Base-by-base conservation (phyloP, 73 alveolate species). In the Tetrahymena elliotti region DNA sequence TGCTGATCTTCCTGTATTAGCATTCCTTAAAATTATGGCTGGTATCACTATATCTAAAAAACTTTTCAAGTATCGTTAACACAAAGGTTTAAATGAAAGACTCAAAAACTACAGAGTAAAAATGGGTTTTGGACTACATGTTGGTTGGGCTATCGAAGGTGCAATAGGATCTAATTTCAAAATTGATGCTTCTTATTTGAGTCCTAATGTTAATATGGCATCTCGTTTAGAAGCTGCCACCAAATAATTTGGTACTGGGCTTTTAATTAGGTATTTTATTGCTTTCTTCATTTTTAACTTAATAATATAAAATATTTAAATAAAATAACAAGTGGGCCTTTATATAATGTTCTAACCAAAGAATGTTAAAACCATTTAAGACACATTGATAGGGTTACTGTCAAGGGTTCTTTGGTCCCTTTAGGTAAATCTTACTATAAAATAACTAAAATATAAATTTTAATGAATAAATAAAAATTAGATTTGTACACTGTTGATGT, bases 111-210 rank as follows among this genome's bases (percentile, higher is more conserved):
- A 98, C 94, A 93, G 98, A 33, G 98, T 98, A 35, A 98, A 97
- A 96, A 97, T 98, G 97, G 99, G 99, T 13, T 98, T 98, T 93
- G 99, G 99, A 20, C 96, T 98, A 35, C 99, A 98, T 95, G 96
- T 97, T 47, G 99, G 99, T 13, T 98, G 99, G 99, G 98, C 99
- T 18, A 98, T 98, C 38, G 99, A 98, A 98, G 99, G 99, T 13
- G 99, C 99, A 18, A 98, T 98, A 1, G 99, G 99, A 11, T 96
- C 99, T 27, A 95, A 94, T 52, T 98, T 96, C 96, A 98, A 98
- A 95, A 98, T 98, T 54, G 99, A 98, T 97, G 99, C 99, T 6
- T 96, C 99, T 22, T 98, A 98, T 97, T 96, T 98, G 82, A 97
- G 99, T 33, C 99, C 99, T 16, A 98, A 98, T 95, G 99, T 97